Percentiles rank a stretch among this genome's conserved stretches.
These are phyloP conservation scores for Ascochyta lentis DNA, from an alignment of 2,329 filamentous ascomycete genomes.

Conservation along the genomic window DNA sequence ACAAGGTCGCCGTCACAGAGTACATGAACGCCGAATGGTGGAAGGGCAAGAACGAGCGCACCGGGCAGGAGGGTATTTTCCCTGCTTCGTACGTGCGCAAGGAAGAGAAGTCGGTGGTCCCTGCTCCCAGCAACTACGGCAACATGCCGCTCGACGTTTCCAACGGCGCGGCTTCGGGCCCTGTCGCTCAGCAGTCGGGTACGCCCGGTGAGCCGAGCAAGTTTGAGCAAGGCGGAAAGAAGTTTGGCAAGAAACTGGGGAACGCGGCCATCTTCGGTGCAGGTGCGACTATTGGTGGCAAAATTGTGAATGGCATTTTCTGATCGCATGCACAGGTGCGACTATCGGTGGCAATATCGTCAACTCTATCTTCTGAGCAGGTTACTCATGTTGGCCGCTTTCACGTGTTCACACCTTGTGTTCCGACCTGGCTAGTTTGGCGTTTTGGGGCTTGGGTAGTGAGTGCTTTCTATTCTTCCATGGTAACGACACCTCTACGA, in stretches of 20 bases:
- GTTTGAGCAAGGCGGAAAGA: slow-evolving; percentile 80
- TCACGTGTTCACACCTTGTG: slow-evolving; percentile 9
- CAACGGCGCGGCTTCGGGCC: slow-evolving; percentile 55
- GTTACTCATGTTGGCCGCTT: slow-evolving; percentile 3
- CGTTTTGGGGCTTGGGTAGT: slow-evolving; percentile 11
- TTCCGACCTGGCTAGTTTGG: slow-evolving; percentile 7
- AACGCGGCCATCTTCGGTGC: slow-evolving; percentile 89
- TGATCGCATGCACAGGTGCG: slow-evolving; percentile 74
- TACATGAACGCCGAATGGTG: slow-evolving; percentile 99
- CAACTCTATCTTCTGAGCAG: slow-evolving; percentile 34
- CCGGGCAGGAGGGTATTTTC: slow-evolving; percentile 89
- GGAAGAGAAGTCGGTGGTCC: slow-evolving; percentile 64
- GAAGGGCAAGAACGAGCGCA: slow-evolving; percentile 85
- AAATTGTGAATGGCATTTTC: slow-evolving; percentile 67
- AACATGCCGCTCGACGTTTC: slow-evolving; percentile 80
- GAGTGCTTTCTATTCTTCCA: slow-evolving; percentile 1
- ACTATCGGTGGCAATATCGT: slow-evolving; percentile 90
- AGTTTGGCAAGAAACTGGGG: slow-evolving; percentile 94
- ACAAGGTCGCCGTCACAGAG: slow-evolving; percentile 80
- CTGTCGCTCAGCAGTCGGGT: slow-evolving; percentile 4
- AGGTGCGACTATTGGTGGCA: slow-evolving; percentile 86
- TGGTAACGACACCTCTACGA: background rate
- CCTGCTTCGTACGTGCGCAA: slow-evolving; percentile 85
- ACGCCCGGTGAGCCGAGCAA: slow-evolving; percentile 64
- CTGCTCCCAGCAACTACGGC: slow-evolving; percentile 66